A percentile compares a stretch with the other conserved stretches of the same genome.
Evolutionary conservation across 148 eudicot species (phyloP).

Genomic region (Rhododendron griersonianum): DNA sequence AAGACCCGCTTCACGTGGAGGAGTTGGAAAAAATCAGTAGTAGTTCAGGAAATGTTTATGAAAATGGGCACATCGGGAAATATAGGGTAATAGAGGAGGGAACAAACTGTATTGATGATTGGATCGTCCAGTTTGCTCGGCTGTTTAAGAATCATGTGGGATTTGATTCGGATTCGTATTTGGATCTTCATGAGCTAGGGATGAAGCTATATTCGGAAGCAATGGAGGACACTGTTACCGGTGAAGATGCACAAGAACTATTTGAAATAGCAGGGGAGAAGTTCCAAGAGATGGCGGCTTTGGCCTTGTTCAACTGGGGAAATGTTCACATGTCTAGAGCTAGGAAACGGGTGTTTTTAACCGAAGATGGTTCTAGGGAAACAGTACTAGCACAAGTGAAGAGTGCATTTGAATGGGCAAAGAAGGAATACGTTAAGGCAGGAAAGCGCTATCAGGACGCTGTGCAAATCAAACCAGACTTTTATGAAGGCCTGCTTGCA

Average conservation of each 20-base stretch:
- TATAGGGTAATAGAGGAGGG: conserved; percentile 26
- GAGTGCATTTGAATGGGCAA: conserved; percentile 73
- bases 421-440: conserved; percentile 65
- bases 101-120: conserved; percentile 52
- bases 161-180: conserved; percentile 78
- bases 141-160: conserved; percentile 94
- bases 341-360: conserved; percentile 47
- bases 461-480: conserved; percentile 70
- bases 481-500: conserved; percentile 82
- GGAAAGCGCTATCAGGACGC: conserved; percentile 70
- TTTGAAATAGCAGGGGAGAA: conserved; percentile 77
- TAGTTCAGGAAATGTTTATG: conserved; percentile 16
- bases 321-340: conserved; percentile 95
- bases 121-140: conserved; percentile 86
- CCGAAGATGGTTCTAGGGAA: conserved; percentile 57
- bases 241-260: conserved; percentile 78
- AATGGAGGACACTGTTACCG: conserved; percentile 75
- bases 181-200: conserved; percentile 84
- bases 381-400: conserved; percentile 39
- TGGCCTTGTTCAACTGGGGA: conserved; percentile 94
- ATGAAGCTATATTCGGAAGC: conserved; percentile 91
- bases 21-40: conserved; percentile 19
- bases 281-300: conserved; percentile 94
- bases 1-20: conserved; percentile 67
- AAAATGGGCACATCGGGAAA: conserved; percentile 29